phyloP scores from a whole-genome alignment of 345 rosid genomes.

The Capsella bursapastoris region DNA sequence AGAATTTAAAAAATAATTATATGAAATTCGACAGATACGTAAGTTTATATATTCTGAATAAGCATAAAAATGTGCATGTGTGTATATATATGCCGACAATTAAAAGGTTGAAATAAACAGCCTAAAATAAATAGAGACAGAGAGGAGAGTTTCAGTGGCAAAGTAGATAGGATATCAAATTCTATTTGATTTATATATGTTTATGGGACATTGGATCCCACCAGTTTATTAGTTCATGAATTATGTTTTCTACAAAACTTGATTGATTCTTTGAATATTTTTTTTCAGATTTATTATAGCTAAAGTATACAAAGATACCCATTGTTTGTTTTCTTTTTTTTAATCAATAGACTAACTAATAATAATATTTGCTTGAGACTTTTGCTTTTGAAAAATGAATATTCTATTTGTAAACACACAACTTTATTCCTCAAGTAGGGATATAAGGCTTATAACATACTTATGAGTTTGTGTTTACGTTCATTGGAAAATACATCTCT shows the following conservation, averaged over 20 bases:
- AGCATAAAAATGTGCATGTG: neutral
- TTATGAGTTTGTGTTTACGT: neutral
- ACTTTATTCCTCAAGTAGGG: conserved; percentile 17
- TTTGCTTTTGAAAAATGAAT: conserved; percentile 9
- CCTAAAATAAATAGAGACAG: neutral
- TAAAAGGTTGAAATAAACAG: conserved; percentile 15
- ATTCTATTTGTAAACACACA: neutral
- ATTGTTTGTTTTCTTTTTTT: neutral
- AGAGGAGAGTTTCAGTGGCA: conserved; percentile 29
- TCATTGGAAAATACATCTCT: neutral
- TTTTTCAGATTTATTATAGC: conserved; percentile 22
- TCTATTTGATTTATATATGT: conserved; percentile 18
- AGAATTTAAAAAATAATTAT: neutral
- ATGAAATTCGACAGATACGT: neutral
- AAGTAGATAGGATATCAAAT: conserved; percentile 49
- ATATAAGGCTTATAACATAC: neutral
- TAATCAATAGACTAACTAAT: conserved; percentile 8
- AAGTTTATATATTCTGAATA: neutral
- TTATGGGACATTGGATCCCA: conserved; percentile 45
- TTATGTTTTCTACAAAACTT: conserved; percentile 40
- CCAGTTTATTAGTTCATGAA: conserved; percentile 18
- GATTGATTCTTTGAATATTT: conserved; percentile 28
- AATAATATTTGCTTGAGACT: conserved; percentile 11
- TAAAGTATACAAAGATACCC: conserved; percentile 24
- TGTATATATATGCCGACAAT: conserved; percentile 39